Evolutionary conservation across 176 grass and related monocot genomes (phyloP), one percentile per base, ranked within the genome.

Genomic region (Aechmea fasciata): DNA sequence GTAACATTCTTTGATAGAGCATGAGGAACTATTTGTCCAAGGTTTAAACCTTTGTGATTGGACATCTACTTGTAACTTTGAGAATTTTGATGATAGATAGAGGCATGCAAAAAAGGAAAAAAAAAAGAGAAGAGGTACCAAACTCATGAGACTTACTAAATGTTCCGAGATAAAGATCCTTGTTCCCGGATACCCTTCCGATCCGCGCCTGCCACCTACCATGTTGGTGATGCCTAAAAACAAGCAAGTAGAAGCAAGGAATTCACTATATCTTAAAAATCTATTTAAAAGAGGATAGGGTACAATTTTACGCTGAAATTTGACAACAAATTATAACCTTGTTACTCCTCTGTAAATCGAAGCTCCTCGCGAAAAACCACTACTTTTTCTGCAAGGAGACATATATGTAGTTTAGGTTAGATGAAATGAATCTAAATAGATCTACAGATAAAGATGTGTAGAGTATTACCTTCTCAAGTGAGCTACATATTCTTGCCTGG

Each of bases 121-220:
- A 62, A 69, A 26, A 71, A 47, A 65, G 49, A 52, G 28, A n/a
- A 63, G 49, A 17, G 33, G 48, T 41, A 55, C 9, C 52, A 47
- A 11, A 52, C 47, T 47, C 50, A 3, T 13, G 10, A 73, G 41
- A 66, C 89, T 17, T 54, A 92, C 89, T 66, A 77, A 92, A 92
- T 52, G 89, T 92, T 70, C 89, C 89, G 0, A 92, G 52, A 86
- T 92, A 88, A 69, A 92, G 85, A 67, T 88, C 89, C 73, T 92
- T 92, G 80, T 88, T 92, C 73, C 89, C 89, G 5, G 89, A 92
- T 70, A 92, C 89, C 67, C 89, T 83, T 64, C 89, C 89, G 28
- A 92, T 92, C 68, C 89, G 82, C 23, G 89, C 89, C 55, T 92
- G 89, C 89, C 89, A 92, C 14, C 89, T 72, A 28, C 89, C 85